Percentiles rank a stretch among this genome's conserved stretches.
Evolutionary conservation across 176 grass and related monocot genomes (phyloP).

Genomic region (Ananas comosus): DNA sequence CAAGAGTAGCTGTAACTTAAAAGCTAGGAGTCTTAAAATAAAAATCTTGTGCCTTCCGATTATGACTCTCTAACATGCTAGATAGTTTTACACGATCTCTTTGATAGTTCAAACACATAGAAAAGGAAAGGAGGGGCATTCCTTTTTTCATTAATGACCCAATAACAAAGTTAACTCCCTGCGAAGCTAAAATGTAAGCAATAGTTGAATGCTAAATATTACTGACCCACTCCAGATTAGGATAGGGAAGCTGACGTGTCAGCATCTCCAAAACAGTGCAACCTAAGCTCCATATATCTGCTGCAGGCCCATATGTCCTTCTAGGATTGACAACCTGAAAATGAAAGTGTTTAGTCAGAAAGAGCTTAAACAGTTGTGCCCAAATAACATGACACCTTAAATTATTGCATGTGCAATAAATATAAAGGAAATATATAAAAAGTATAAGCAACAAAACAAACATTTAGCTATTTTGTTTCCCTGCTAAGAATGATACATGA

Average conservation of each 20-base stretch:
- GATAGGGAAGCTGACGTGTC: constrained; percentile 47
- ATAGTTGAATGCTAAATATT: constrained; percentile 6
- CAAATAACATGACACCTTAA: constrained; percentile 16
- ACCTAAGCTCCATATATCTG: constrained; percentile 76
- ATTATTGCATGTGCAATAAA: neutral
- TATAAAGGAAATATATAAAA: neutral
- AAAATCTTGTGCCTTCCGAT: too few relatives aligned
- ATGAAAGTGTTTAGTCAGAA: constrained; percentile 25
- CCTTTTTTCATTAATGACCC: neutral
- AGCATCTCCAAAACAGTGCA: constrained; percentile 74
- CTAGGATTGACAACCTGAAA: constrained; percentile 68
- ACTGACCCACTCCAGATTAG: constrained; percentile 64
- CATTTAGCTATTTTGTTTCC: neutral
- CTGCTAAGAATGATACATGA: neutral
- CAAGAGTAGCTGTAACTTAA: too few relatives aligned
- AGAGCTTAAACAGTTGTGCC: constrained; percentile 12
- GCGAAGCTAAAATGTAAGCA: neutral
- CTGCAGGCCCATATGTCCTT: constrained; percentile 54
- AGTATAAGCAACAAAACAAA: neutral
- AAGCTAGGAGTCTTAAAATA: too few relatives aligned
- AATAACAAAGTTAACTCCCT: neutral
- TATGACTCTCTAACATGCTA: neutral
- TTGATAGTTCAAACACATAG: neutral
- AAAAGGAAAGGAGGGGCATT: neutral
- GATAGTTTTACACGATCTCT: neutral